Evolutionary conservation across 805 yeast genomes (phyloP).

Genomic region (Candida silvatica): DNA sequence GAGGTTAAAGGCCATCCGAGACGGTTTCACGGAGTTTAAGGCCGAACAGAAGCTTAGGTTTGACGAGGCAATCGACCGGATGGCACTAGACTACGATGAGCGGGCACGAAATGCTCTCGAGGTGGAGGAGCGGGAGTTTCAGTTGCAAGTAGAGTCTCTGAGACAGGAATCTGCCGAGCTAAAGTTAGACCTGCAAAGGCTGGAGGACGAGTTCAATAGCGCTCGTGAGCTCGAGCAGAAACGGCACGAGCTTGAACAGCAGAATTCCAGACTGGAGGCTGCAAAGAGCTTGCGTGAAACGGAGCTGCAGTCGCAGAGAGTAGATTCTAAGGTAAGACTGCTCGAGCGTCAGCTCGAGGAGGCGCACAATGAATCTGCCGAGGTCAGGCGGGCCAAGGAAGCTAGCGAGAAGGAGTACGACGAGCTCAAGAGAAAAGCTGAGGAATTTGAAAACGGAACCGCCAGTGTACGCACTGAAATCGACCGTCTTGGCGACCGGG

Average conservation of each 20-base stretch:
- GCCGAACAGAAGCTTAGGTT: constrained; percentile 23
- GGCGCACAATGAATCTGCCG: no score
- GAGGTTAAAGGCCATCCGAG: constrained; percentile 7
- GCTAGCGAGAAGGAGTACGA: not conserved
- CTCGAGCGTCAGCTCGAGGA: no score
- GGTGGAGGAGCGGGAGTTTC: constrained; percentile 24
- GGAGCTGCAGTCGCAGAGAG: no score
- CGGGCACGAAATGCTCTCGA: constrained; percentile 30
- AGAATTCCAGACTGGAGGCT: not conserved
- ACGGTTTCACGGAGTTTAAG: constrained; percentile 27
- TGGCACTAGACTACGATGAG: constrained; percentile 10
- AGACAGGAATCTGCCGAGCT: constrained; percentile 18
- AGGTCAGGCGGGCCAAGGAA: no score
- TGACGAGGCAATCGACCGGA: constrained; percentile 16
- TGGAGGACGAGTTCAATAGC: constrained; percentile 21
- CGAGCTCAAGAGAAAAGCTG: constrained; percentile 1
- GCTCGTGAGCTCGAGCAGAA: constrained; percentile 17
- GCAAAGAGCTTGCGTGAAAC: not conserved
- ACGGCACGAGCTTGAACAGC: constrained; percentile 5
- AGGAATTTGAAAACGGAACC: constrained; percentile 3
- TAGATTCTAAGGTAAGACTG: no score
- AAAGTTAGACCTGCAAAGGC: constrained; percentile 10
- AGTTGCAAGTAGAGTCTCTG: constrained; percentile 19
- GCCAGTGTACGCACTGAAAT: constrained; percentile 7
- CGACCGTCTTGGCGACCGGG: constrained; percentile 3